Conservation (phyloP, 768 basidiomycete genomes). For the Dacryopinax spathularia region DNA sequence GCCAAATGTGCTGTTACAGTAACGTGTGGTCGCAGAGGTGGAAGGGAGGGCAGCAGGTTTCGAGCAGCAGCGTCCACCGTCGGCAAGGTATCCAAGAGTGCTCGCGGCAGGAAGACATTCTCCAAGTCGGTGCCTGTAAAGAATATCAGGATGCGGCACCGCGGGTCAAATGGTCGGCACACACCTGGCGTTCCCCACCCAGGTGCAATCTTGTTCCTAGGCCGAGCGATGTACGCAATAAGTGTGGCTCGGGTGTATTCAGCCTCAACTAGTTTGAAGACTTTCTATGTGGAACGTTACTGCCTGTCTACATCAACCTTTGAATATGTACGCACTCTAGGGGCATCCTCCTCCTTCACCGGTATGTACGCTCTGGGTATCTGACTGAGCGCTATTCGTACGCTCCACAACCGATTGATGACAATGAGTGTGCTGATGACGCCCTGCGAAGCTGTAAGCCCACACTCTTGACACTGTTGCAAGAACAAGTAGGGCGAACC, state of each 20-base stretch:
- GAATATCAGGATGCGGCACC: background rate
- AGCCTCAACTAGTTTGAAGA: background rate
- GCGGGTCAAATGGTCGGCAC: background rate
- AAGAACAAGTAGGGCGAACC: background rate
- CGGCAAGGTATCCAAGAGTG: background rate
- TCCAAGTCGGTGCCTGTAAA: background rate
- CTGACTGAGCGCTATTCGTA: background rate
- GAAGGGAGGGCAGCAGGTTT: background rate
- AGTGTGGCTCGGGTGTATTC: background rate
- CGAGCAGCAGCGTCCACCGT: background rate
- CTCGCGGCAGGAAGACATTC: background rate
- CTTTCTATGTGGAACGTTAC: background rate
- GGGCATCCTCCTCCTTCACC: background rate
- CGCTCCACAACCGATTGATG: background rate
- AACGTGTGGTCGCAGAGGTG: background rate
- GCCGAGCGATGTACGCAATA: background rate
- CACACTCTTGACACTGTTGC: background rate
- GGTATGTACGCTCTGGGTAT: slow-evolving; percentile 2
- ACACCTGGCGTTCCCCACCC: background rate
- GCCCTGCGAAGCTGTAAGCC: background rate
- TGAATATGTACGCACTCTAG: background rate
- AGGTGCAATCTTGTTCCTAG: background rate
- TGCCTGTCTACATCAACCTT: background rate
- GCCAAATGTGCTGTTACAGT: background rate
- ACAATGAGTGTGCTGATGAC: background rate